Base-by-base conservation (phyloP, 2,329 filamentous ascomycete genomes). In the Colletotrichum spaethianum region DNA sequence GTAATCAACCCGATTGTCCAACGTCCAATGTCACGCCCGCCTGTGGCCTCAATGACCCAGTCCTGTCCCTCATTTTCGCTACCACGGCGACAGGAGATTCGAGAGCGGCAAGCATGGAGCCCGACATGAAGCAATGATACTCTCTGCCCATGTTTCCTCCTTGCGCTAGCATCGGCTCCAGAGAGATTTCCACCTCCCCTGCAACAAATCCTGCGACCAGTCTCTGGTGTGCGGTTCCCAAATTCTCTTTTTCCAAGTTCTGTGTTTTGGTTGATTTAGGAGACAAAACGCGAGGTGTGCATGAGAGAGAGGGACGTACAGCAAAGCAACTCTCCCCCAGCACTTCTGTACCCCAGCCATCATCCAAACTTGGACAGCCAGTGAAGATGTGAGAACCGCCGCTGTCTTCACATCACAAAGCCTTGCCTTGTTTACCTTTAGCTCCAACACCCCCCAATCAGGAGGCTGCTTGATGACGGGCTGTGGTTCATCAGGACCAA, bases 81-180 rank as follows among this genome's bases (percentile, higher is more conserved):
- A 64, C 70, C 59, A 64, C 60, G 38, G 64, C 40, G 70, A 72
- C 70, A 69, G 50, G 56, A 71, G 50, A 62, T 62, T 62, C 60
- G 59, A 61, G 59, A 50, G 46, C 28, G 33, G 26, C 33, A 40
- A 40, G 61, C 60, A 63, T 53, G 36, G 36, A 55, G 20, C 28
- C 28, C 26, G n/a, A n/a, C 36, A 52, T 42, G 18, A 26, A 40
- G n/a, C 61, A 40, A 53, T 31, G 61, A 14, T 18, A 55, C 48
- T 63, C 48, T 63, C 36, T 63, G 60, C 46, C 44, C 42, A 36
- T 63, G 46, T 65, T 46, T 57, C 36, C 38, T 65, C 52, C 26
- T 57, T 56, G 28, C 38, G 48, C 40, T 44, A 56, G 31, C 50
- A 71, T 71, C 48, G 46, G 63, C 48, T 61, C 63, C 40, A 55